Base-by-base conservation (phyloP, 345 rosid genomes). In the Sisymbrium altissimum region DNA sequence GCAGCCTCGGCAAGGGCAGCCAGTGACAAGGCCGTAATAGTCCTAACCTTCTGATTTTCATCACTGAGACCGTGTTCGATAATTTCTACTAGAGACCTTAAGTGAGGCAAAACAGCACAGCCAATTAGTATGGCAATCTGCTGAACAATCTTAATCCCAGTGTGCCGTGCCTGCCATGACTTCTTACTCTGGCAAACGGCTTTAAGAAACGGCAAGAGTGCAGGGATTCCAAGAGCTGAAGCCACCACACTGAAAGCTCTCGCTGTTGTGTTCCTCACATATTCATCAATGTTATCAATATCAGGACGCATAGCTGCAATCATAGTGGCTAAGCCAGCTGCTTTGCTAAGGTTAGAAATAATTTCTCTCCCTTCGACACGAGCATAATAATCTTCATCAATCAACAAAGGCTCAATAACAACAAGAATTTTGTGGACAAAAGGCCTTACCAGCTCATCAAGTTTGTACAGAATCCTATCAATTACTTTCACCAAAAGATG, bases 241-340 rank as follows among this genome's bases (percentile, higher is more conserved):
- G 98, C 97, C 49, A 95, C 99, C 52, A 95, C 99, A 89, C 99
- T 95, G 80, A 95, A 95, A 68, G 99, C 99, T 76, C 99, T 89
- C 1, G 99, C 99, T 73, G 99, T 95, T 7, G 99, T 92, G 83
- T 95, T 95, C 81, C 99, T 86, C 64, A 95, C 99, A 75, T 95
- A 95, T 72, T 92, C 99, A 86, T 95, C 99, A 11, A 87, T 90
- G 72, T 95, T 90, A 69, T 95, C 99, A 75, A 95, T 95, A 82
- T 95, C 99, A 2, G 99, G 99, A 76, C 98, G 97, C 99, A 92
- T 95, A 41, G 98, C 99, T 78, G 99, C 99, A 82, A 95, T 92
- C 99, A 95, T 95, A 49, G 99, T 92, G 21, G 99, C 98, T 86
- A 95, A 84, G 67, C 98, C 99, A 52, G 98, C 99, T 32, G 99